Evolutionary conservation across 257 asterid genomes (phyloP).

Genomic region (Verbena officinalis): DNA sequence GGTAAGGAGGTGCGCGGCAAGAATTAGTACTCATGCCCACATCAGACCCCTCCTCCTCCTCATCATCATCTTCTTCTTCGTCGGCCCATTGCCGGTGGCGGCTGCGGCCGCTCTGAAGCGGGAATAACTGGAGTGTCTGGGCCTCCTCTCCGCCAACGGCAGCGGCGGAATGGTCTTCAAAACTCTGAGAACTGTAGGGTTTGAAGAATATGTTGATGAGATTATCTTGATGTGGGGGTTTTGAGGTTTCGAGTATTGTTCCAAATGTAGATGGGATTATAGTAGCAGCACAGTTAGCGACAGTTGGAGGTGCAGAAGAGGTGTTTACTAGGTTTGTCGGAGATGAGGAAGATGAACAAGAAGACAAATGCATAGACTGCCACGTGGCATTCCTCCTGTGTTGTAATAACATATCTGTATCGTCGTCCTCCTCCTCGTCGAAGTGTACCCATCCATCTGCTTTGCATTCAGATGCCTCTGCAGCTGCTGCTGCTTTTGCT

Average conservation of each 20-base stretch:
- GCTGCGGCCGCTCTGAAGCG: slow-evolving; percentile 44
- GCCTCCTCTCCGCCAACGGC: slow-evolving; percentile 31
- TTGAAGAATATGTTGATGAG: slow-evolving; percentile 34
- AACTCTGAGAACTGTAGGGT: slow-evolving; percentile 25
- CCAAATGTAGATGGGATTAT: slow-evolving; percentile 20
- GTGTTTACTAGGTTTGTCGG: slow-evolving; percentile 37
- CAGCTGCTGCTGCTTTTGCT: slow-evolving; percentile 39
- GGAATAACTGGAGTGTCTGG: slow-evolving; percentile 82
- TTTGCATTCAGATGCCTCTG: slow-evolving; percentile 37
- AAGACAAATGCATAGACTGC: slow-evolving; percentile 61
- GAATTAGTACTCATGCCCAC: slow-evolving; percentile 13
- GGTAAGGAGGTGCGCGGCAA: slow-evolving; percentile 38
- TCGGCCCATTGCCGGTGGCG: background rate
- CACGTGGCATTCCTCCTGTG: slow-evolving; percentile 84
- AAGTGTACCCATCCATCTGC: slow-evolving; percentile 78
- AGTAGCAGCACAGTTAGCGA: slow-evolving; percentile 16
- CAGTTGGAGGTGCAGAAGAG: slow-evolving; percentile 19
- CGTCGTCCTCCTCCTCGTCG: slow-evolving; percentile 43
- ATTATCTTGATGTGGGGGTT: slow-evolving; percentile 16
- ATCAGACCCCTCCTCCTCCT: slow-evolving; percentile 27
- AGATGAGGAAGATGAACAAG: slow-evolving; percentile 51
- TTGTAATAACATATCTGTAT: slow-evolving; percentile 24
- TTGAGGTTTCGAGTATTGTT: slow-evolving; percentile 22
- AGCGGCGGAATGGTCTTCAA: background rate
- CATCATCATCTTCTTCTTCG: slow-evolving; percentile 12